These are phyloP conservation scores for Eutrema japonicum DNA, from an alignment of 345 rosid species.

Conservation along the genomic window DNA sequence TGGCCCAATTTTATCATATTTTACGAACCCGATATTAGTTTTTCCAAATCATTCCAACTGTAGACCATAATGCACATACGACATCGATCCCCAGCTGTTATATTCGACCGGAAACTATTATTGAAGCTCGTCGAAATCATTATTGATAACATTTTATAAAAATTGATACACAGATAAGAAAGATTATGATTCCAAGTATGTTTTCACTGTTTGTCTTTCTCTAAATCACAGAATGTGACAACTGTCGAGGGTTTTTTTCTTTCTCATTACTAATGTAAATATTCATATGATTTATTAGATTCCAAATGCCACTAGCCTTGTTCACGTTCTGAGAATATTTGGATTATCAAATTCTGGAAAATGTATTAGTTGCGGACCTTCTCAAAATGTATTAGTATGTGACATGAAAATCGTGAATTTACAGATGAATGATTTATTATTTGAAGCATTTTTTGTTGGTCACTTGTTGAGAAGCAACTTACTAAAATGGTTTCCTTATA, in stretches of 20 bases:
- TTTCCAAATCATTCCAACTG: constrained; percentile 14
- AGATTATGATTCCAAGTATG: not conserved
- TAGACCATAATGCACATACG: constrained; percentile 20
- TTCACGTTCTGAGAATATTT: not conserved
- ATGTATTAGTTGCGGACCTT: too few relatives aligned
- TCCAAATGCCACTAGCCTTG: not conserved
- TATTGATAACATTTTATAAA: not conserved
- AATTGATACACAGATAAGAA: not conserved
- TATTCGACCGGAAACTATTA: constrained; percentile 8
- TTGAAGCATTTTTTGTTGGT: too few relatives aligned
- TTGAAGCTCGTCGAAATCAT: constrained; percentile 20
- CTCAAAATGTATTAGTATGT: too few relatives aligned
- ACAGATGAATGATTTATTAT: too few relatives aligned
- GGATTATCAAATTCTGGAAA: not conserved
- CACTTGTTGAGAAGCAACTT: too few relatives aligned
- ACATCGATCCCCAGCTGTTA: constrained; percentile 35
- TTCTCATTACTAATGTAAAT: not conserved
- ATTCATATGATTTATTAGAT: not conserved
- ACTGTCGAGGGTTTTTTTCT: not conserved
- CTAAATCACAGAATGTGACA: not conserved
- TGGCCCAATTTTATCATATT: constrained; percentile 15
- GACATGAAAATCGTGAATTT: too few relatives aligned
- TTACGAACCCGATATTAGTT: not conserved
- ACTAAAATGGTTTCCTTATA: too few relatives aligned
- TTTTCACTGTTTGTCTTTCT: not conserved